These are phyloP conservation scores for Phytophthora cryptogea DNA, from an alignment of 352 stramenopile genomes.

Conservation along the genomic window DNA sequence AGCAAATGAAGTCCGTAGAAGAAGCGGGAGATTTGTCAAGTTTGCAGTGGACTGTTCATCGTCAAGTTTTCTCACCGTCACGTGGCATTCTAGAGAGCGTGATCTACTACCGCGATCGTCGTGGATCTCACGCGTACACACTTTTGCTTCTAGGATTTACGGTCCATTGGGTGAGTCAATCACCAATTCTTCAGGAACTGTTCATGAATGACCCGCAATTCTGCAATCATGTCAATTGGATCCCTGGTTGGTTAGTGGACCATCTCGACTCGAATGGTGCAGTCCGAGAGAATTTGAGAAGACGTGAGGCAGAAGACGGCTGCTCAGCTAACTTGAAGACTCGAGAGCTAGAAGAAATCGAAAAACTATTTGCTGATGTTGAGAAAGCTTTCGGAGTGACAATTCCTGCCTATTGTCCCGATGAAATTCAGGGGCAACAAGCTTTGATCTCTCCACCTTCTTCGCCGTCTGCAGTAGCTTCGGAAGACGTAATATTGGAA, in stretches of 20 bases:
- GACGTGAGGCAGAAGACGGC: not conserved
- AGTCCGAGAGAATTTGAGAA: constrained; percentile 19
- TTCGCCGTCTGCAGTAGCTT: constrained; percentile 8
- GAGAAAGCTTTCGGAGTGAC: constrained; percentile 28
- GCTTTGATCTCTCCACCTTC: constrained; percentile 6
- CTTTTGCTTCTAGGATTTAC: constrained; percentile 63
- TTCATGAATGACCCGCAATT: constrained; percentile 44
- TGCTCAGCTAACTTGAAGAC: not conserved
- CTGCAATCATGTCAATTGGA: constrained; percentile 43
- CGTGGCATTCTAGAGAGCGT: constrained; percentile 62
- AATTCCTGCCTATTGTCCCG: constrained; percentile 14
- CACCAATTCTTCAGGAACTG: constrained; percentile 39
- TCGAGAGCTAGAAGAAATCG: constrained; percentile 6
- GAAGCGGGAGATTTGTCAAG: not conserved
- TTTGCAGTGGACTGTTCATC: constrained; percentile 32
- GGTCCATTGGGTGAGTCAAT: constrained; percentile 33
- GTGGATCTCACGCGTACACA: constrained; percentile 46
- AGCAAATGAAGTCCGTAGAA: not conserved
- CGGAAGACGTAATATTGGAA: constrained; percentile 29
- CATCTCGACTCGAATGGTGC: constrained; percentile 47
- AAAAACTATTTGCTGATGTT: constrained; percentile 21
- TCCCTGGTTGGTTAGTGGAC: constrained; percentile 48
- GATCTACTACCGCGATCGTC: constrained; percentile 65
- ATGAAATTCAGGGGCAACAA: not conserved
- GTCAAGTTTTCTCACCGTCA: constrained; percentile 60